A percentile compares a stretch with the other conserved stretches of the same genome.
Evolutionary conservation across 805 yeast genomes (phyloP).

Genomic region (Saccharomycopsis babjevae): DNA sequence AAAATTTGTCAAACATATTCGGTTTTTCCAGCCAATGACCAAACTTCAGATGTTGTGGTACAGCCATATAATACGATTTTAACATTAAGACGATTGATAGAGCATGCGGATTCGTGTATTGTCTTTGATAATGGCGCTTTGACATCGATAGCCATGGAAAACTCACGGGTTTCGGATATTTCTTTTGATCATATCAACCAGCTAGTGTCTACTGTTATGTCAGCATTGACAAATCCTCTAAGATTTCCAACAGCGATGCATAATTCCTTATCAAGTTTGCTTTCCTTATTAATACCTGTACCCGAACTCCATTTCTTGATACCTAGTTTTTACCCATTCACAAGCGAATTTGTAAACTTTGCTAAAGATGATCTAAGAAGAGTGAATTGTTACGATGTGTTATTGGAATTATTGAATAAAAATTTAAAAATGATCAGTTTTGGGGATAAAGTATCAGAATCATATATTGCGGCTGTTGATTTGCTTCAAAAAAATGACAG

Average conservation of each 20-base stretch:
- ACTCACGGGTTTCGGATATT: slow-evolving; percentile 46
- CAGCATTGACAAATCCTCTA: slow-evolving; percentile 76
- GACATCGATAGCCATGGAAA: slow-evolving; percentile 55
- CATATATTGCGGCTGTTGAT: slow-evolving; percentile 63
- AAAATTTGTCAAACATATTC: slow-evolving; percentile 78
- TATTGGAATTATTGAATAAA: slow-evolving; percentile 72
- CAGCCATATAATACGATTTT: slow-evolving; percentile 90
- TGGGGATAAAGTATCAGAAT: slow-evolving; percentile 32
- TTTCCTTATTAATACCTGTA: slow-evolving; percentile 76
- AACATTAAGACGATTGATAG: slow-evolving; percentile 72
- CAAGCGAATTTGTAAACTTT: slow-evolving; percentile 52
- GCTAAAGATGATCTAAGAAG: slow-evolving; percentile 47
- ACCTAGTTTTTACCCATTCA: slow-evolving; percentile 71
- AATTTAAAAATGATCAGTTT: slow-evolving; percentile 61
- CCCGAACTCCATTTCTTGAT: slow-evolving; percentile 71
- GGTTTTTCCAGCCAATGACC: slow-evolving; percentile 70
- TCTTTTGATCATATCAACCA: slow-evolving; percentile 76
- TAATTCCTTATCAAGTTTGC: slow-evolving; percentile 70
- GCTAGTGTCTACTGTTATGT: slow-evolving; percentile 73
- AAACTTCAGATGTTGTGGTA: slow-evolving; percentile 91
- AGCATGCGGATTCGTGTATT: slow-evolving; percentile 76
- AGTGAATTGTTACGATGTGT: slow-evolving; percentile 74
- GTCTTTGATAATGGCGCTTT: slow-evolving; percentile 88
- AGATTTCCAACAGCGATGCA: slow-evolving; percentile 90
- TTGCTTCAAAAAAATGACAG: slow-evolving; percentile 45